phyloP scores from a whole-genome alignment of 78 protist species.

The Guillardia theta region DNA sequence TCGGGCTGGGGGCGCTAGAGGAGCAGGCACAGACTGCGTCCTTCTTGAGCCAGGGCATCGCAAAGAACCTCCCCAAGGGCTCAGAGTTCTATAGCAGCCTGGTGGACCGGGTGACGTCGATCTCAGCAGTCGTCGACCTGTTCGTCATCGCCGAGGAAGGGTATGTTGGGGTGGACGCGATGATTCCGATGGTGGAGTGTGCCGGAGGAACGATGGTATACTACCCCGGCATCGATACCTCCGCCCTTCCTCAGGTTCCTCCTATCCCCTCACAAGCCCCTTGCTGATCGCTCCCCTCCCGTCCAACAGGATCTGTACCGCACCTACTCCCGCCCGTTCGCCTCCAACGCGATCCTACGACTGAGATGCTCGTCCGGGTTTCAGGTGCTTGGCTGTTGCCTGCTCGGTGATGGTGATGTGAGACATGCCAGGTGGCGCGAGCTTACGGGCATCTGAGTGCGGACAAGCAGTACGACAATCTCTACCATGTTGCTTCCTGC shows the following conservation, averaged over 20 bases:
- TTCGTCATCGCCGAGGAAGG: background rate
- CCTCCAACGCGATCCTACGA: background rate
- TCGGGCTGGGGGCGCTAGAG: background rate
- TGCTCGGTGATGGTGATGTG: background rate
- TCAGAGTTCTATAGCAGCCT: too few relatives aligned
- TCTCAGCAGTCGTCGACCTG: background rate
- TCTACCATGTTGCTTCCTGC: conserved; percentile 21
- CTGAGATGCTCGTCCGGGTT: conserved; percentile 8
- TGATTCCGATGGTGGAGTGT: background rate
- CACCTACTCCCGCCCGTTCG: background rate
- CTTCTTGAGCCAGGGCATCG: too few relatives aligned
- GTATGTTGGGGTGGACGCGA: background rate
- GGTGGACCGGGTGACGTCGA: background rate
- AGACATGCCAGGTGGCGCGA: background rate
- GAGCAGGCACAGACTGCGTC: too few relatives aligned
- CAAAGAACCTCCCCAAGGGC: too few relatives aligned
- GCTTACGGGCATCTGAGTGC: background rate
- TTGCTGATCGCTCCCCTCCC: background rate
- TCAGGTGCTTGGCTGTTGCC: background rate
- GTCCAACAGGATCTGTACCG: background rate
- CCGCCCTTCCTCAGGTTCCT: background rate
- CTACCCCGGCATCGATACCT: background rate
- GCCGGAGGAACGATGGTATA: background rate
- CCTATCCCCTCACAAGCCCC: background rate
- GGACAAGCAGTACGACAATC: conserved; percentile 12